Evolutionary conservation across 768 basidiomycete species (phyloP).

Genomic region (Amanita thiersii): DNA sequence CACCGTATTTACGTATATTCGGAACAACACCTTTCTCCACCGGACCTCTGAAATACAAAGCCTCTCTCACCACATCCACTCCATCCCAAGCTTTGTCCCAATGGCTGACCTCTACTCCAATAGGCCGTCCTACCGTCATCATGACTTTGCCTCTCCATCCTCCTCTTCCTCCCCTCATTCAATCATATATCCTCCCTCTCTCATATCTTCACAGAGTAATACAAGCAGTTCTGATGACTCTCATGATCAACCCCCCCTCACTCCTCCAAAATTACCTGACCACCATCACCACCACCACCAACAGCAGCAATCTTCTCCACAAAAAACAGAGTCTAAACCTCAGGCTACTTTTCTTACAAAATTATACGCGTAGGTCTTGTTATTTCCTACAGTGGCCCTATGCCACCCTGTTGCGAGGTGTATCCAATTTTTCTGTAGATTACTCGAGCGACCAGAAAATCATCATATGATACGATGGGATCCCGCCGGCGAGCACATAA

Average conservation of each 20-base stretch:
- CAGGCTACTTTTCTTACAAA: slow-evolving; percentile 96
- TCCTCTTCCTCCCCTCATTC: slow-evolving; percentile 14
- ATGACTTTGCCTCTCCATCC: slow-evolving; percentile 27
- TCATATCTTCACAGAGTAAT: slow-evolving; percentile 30
- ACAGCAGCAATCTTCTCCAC: slow-evolving; percentile 21
- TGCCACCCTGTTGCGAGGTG: no score
- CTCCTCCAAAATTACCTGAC: slow-evolving; percentile 33
- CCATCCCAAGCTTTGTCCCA: slow-evolving; percentile 19
- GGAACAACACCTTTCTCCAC: slow-evolving; percentile 39
- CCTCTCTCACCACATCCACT: slow-evolving; percentile 14
- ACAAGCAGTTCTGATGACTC: slow-evolving; percentile 36
- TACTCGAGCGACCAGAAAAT: slow-evolving; percentile 87
- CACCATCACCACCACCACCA: slow-evolving; percentile 15
- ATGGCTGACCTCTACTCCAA: slow-evolving; percentile 52
- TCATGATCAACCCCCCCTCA: slow-evolving; percentile 41
- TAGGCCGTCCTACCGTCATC: slow-evolving; percentile 27
- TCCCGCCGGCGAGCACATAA: slow-evolving; percentile 87
- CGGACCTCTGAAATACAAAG: slow-evolving; percentile 19
- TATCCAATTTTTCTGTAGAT: slow-evolving; percentile 37
- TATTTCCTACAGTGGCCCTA: slow-evolving; percentile 3
- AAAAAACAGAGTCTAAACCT: slow-evolving; percentile 69
- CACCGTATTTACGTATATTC: slow-evolving; percentile 30
- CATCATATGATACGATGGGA: slow-evolving; percentile 98
- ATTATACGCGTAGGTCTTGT: slow-evolving; percentile 75
- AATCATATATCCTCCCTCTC: slow-evolving; percentile 24